These are phyloP conservation scores for Pleurostoma richardsiae DNA, from an alignment of 2,329 filamentous ascomycete genomes.

Conservation along the genomic window DNA sequence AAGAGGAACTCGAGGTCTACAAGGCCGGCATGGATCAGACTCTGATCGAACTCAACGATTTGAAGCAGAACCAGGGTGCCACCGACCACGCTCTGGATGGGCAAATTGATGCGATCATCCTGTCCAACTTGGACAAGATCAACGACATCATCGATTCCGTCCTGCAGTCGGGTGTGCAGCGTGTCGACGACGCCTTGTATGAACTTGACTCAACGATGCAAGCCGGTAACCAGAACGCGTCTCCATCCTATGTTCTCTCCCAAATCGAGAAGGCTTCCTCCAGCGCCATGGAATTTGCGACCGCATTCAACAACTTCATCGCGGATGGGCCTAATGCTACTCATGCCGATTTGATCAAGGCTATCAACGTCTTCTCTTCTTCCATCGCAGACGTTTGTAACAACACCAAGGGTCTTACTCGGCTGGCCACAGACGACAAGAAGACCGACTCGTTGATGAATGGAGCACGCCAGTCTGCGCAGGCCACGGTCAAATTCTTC, in stretches of 20 bases:
- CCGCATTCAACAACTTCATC: slow-evolving; percentile 97
- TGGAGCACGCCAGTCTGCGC: slow-evolving; percentile 77
- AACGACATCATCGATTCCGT: slow-evolving; percentile 98
- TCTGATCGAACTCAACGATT: slow-evolving; percentile 83
- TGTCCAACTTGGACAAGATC: slow-evolving; percentile 85
- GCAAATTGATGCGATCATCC: slow-evolving; percentile 84
- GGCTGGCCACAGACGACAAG: slow-evolving; percentile 92
- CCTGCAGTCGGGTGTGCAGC: slow-evolving; percentile 83
- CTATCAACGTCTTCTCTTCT: slow-evolving; percentile 83
- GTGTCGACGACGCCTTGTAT: slow-evolving; percentile 94
- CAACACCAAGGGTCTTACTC: slow-evolving; percentile 92
- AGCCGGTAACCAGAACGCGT: slow-evolving; percentile 96
- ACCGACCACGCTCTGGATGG: slow-evolving; percentile 79
- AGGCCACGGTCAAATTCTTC: slow-evolving; percentile 91
- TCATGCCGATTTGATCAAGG: slow-evolving; percentile 87
- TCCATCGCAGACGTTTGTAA: slow-evolving; percentile 90
- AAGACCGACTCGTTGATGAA: slow-evolving; percentile 83
- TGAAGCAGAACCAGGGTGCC: slow-evolving; percentile 70
- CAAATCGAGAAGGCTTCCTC: slow-evolving; percentile 96
- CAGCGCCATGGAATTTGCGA: slow-evolving; percentile 94
- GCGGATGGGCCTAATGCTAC: slow-evolving; percentile 90
- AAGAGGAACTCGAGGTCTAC: slow-evolving; percentile 96
- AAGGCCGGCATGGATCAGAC: slow-evolving; percentile 98
- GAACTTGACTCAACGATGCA: slow-evolving; percentile 98
- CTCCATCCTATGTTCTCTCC: slow-evolving; percentile 88